Conservation (phyloP, 805 yeast genomes). For the Ogataea nonfermentans region DNA sequence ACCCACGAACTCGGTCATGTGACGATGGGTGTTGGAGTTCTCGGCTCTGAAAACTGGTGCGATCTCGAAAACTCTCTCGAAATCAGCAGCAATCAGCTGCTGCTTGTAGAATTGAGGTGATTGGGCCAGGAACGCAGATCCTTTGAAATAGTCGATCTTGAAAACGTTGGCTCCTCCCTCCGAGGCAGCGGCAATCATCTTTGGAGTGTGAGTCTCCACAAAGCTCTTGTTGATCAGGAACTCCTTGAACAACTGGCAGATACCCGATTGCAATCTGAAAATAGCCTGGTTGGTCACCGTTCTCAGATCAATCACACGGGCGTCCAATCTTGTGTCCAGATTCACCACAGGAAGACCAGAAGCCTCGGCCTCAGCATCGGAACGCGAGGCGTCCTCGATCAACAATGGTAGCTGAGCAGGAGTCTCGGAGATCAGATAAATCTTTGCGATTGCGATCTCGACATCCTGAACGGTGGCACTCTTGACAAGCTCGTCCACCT, state of each 20-base stretch:
- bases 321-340: conserved; percentile 92
- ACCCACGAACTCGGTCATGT: conserved; percentile 98
- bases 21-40: conserved; percentile 98
- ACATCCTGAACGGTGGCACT: conserved; percentile 89
- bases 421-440: conserved; percentile 78
- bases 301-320: conserved; percentile 94
- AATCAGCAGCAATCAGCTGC: conserved; percentile 96
- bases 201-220: conserved; percentile 95
- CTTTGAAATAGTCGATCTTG: conserved; percentile 89
- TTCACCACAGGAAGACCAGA: conserved; percentile 91
- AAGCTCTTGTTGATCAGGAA: conserved; percentile 66
- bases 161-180: conserved; percentile 99
- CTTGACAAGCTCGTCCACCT: conserved; percentile 83
- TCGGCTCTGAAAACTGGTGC: conserved; percentile 99
- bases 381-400: conserved; percentile 94
- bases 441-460: conserved; percentile 75
- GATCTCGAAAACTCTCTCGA: conserved; percentile 92
- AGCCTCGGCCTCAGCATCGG: conserved; percentile 91
- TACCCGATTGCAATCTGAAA: conserved; percentile 90
- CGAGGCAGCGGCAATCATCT: conserved; percentile 89
- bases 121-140: conserved; percentile 92
- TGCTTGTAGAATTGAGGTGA: conserved; percentile 98
- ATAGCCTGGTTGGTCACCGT: conserved; percentile 97
- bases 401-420: conserved; percentile 91
- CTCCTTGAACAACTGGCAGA: conserved; percentile 85